Base-by-base conservation (phyloP, 768 basidiomycete species). In the Coprinopsis sp. region DNA sequence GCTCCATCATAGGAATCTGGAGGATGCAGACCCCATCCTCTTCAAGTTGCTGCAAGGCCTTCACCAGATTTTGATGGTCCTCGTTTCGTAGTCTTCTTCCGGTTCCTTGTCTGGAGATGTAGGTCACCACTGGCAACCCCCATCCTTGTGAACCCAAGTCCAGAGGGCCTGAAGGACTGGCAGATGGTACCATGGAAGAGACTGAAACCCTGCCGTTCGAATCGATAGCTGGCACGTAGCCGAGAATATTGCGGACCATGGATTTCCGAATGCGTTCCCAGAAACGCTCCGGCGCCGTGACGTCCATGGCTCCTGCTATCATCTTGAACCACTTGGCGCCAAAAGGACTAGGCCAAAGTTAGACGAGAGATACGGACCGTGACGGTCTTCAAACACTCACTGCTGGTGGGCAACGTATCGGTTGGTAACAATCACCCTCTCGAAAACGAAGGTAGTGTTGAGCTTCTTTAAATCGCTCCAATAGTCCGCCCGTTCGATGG, bases 381-480 rank as follows among this genome's bases (percentile, higher is more conserved):
- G 36, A 23, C 14, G 10, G 18, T 13, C 14, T 11, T 4, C 23
- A 21, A 19, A 18, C 16, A 57, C 66, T 13, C 52, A 71, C 71
- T 68, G 62, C 42, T 49, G 50, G 63, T 84, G 82, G 1, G 85
- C 77, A 1, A 84, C 79, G 21, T 73, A 72, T 22, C 84, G 77
- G 60, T 82, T 84, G 25, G 79, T 65, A 44, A 87, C 65, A 39
- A 87, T 64, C 5, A 79, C 72, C 10, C 75, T 73, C 23, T 81
- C 77, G 55, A 87, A 84, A 42, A 80, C 70, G 64, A 79, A 77
- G 13, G 79, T 81, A 21, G 60, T 60, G 25, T 64, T 57, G 25
- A 69, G 50, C 24, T 50, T 56, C 16, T 71, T 65, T 19, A 84
- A 68, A 60, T 87, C 86, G 6, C 67, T 47, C 82, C 87, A 89